Evolutionary conservation across 306 rosid species (phyloP).

Genomic region (Corylus americana): DNA sequence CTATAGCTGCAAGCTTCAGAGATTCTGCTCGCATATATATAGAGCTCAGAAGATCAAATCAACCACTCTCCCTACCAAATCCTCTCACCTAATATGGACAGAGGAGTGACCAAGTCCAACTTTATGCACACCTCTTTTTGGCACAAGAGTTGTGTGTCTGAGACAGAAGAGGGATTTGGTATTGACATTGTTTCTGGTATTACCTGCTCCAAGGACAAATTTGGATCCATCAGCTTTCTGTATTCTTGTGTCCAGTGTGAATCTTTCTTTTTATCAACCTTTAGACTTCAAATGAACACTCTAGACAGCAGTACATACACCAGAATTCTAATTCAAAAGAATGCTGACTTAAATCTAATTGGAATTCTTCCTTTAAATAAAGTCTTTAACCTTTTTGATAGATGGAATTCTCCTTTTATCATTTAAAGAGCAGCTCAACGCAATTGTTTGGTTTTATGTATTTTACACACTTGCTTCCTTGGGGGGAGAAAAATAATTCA

Average conservation of each 20-base stretch:
- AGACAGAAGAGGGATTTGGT: not conserved
- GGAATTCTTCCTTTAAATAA: too few relatives aligned
- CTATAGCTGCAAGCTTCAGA: conserved; percentile 8
- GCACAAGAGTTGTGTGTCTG: not conserved
- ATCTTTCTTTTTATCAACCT: not conserved
- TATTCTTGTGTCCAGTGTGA: not conserved
- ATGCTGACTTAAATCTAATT: too few relatives aligned
- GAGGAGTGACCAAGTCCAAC: conserved; percentile 47
- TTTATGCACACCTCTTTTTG: conserved; percentile 2
- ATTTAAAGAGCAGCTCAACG: not conserved
- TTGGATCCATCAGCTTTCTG: not conserved
- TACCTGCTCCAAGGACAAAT: conserved; percentile 38
- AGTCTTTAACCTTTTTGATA: not conserved
- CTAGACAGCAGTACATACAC: not conserved
- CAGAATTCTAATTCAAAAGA: not conserved
- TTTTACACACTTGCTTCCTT: too few relatives aligned
- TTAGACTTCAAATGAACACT: not conserved
- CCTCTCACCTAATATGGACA: conserved; percentile 38
- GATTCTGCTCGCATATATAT: conserved; percentile 31
- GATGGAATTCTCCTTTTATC: not conserved
- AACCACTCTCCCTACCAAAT: conserved; percentile 53
- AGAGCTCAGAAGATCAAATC: conserved; percentile 31
- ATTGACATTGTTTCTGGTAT: conserved; percentile 29
- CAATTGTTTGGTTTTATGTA: not conserved
- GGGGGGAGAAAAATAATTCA: not conserved